Percentiles rank a stretch among this genome's conserved stretches.
Evolutionary conservation across 306 rosid genomes (phyloP).

Genomic region (Ammopiptanthus mongolicus): DNA sequence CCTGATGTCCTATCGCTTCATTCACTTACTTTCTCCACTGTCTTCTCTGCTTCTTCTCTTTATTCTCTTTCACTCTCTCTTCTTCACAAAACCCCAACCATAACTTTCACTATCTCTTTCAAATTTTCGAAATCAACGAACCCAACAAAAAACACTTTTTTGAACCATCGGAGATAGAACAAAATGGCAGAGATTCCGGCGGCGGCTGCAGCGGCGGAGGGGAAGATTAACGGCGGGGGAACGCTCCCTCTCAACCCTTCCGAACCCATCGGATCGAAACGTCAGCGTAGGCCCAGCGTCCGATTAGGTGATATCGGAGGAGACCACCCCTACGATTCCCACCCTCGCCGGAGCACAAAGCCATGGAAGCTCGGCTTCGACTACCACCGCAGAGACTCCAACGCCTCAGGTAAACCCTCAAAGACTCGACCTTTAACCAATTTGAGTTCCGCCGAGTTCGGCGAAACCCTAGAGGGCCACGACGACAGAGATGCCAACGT

Average conservation of each 20-base stretch:
- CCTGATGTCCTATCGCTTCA: too few species aligned
- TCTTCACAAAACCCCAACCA: too few species aligned
- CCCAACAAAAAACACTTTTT: neutral
- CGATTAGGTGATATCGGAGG: slow-evolving; percentile 95
- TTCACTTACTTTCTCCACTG: too few species aligned
- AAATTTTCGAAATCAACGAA: too few species aligned
- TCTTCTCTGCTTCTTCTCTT: too few species aligned
- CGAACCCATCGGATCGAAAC: slow-evolving; percentile 73
- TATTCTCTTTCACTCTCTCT: too few species aligned
- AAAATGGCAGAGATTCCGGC: slow-evolving; percentile 62
- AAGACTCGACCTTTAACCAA: slow-evolving; percentile 71
- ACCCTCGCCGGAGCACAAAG: slow-evolving; percentile 51
- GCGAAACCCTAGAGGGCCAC: slow-evolving; percentile 54
- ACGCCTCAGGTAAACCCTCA: slow-evolving; percentile 50
- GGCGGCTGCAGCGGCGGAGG: slow-evolving; percentile 37
- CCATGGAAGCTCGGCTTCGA: slow-evolving; percentile 51
- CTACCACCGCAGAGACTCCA: slow-evolving; percentile 25
- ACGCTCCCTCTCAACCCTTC: slow-evolving; percentile 28
- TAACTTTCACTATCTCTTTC: neutral
- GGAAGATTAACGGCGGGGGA: slow-evolving; percentile 48
- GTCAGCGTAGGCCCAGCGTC: slow-evolving; percentile 85
- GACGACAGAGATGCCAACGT: slow-evolving; percentile 58
- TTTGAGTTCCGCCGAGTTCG: slow-evolving; percentile 50
- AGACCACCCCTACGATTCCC: slow-evolving; percentile 73
- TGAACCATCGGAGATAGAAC: neutral